Evolutionary conservation across 257 asterid genomes (phyloP), one percentile per base, ranked within the genome.

Genomic region (Lycium barbarum): DNA sequence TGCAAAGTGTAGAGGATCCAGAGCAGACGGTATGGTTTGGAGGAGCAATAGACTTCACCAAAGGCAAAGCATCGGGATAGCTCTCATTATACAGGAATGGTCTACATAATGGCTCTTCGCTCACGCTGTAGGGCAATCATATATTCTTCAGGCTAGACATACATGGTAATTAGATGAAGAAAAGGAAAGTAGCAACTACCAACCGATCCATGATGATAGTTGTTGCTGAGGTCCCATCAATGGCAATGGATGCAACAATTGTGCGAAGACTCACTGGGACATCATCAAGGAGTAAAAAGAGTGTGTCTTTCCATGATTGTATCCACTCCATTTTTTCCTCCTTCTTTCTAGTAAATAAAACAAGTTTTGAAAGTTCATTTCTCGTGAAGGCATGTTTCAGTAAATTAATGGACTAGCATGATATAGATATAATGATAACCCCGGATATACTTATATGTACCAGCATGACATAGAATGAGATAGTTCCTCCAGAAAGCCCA

Each of bases 151-250:
- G 43, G 78, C n/a, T 54, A 43, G 55, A 65, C 15, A 22, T 65
- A 65, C 38, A 22, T 65, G 47, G 61, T 9, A 43, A 14, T 15
- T 62, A 22, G 83, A 84, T 6, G 58, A 40, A 59, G 83, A 10
- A 11, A 74, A 53, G 45, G 65, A 5, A 62, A 71, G 18, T 26
- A 8, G 20, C 17, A 74, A 88, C 70, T 57, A 83, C 84, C 83
- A 76, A 95, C 98, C 97, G 86, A 83, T 94, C 92, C 55, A 95
- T 87, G 80, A 95, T 93, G 84, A 95, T 73, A 58, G 99, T 93
- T 61, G 99, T 95, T 80, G 95, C 98, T 84, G 99, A 95, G 82
- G 99, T 95, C 35, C 98, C 99, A 89, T 95, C 99, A 36, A 95
- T 90, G 17, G 99, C 91, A 86, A 95, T 88, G 84, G 99, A 93